Evolutionary conservation across 176 grass and related monocot genomes (phyloP).

Genomic region (Miscanthus lutarioriparius): DNA sequence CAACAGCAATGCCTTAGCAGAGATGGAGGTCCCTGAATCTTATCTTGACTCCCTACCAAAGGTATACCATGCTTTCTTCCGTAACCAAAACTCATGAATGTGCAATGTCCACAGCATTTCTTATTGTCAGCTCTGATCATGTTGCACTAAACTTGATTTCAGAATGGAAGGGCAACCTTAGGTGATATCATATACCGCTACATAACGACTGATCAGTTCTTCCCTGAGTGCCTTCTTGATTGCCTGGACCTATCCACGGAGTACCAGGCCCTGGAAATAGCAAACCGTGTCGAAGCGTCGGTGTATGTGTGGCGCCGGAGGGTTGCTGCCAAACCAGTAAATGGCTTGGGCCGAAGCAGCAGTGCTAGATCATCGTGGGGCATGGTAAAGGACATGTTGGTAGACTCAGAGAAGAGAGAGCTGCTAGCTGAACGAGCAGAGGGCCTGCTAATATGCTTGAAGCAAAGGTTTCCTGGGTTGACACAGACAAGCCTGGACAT

Average conservation of each 20-base stretch:
- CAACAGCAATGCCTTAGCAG: constrained; percentile 65
- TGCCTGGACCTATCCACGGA: constrained; percentile 85
- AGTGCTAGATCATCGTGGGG: constrained; percentile 75
- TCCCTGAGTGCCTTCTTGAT: constrained; percentile 81
- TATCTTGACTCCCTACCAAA: constrained; percentile 66
- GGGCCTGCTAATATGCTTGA: constrained; percentile 80
- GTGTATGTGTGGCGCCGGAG: constrained; percentile 79
- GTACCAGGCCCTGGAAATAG: constrained; percentile 81
- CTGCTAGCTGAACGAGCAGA: constrained; percentile 75
- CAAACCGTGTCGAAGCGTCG: constrained; percentile 83
- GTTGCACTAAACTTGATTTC: constrained; percentile 3
- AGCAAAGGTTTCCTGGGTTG: constrained; percentile 92
- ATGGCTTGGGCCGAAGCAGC: constrained; percentile 37
- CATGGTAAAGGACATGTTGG: constrained; percentile 87
- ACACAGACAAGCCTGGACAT: constrained; percentile 91
- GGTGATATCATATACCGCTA: constrained; percentile 88
- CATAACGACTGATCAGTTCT: constrained; percentile 82
- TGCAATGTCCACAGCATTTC: neutral
- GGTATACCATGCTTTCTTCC: constrained; percentile 25
- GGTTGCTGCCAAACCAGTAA: constrained; percentile 43
- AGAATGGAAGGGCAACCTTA: constrained; percentile 80
- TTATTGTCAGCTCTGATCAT: neutral
- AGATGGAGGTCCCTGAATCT: constrained; percentile 70
- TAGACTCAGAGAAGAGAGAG: constrained; percentile 73
- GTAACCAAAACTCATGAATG: neutral